Evolutionary conservation across 306 rosid species (phyloP), one percentile per base, ranked within the genome.

Genomic region (Pterocarpus macrocarpus): DNA sequence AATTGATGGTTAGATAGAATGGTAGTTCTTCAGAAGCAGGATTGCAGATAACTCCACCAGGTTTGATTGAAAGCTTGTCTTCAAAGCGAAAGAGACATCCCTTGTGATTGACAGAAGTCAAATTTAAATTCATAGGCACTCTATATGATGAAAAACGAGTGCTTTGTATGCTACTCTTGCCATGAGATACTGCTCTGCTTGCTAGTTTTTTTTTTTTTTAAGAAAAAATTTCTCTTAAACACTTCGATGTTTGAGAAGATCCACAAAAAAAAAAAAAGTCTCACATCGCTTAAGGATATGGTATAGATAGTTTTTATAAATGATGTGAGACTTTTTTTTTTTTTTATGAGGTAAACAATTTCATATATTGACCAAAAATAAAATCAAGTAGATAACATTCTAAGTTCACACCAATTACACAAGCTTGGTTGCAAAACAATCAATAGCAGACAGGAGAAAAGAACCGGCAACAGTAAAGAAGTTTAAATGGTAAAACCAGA

Each of bases 21-120:
- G 83, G 50, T 80, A 62, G 65, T 77, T 74, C 77, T 66, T 71
- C 82, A 67, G 85, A 71, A 69, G 81, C 80, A 65, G 75, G 71
- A 69, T 79, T 80, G 83, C 87, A 32, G 75, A 62, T 81, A 80
- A 66, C 76, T 71, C 78, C 69, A 75, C 53, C 62, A 39, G 7
- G 44, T 39, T 39, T 7, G 7, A 39, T 7, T 5, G 44, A 39
- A 39, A 39, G 7, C 44, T 39, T 5, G 47, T 43, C 1, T 6
- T 5, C 8, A 10, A 43, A 43, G 8, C 4, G 8, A 43, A 43
- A 39, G 28, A 22, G 28, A 22, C 28, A 22, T 22, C 28, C 28
- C 28, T 22, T 22, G 28, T 22, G 28, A 22, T 22, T 22, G 28
- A 22, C 28, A 22, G 28, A 22, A 22, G 28, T 22, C 28, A 22